Base-by-base conservation (phyloP, 2,329 filamentous ascomycete genomes). In the Nakataea oryzae region DNA sequence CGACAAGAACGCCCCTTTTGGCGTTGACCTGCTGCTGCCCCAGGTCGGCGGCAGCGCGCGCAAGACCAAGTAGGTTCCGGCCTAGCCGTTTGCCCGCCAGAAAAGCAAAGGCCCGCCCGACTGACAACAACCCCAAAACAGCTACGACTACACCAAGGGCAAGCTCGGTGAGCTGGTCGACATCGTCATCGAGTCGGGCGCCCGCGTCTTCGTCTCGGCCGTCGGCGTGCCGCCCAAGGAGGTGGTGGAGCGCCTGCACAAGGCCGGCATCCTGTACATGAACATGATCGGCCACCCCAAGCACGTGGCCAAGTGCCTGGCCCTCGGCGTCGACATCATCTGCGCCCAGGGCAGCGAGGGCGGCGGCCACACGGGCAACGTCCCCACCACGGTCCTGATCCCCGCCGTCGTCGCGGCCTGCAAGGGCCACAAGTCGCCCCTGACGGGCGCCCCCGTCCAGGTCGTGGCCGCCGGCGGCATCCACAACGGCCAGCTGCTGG, bases 261-360 rank as follows among this genome's bases (percentile, higher is more conserved):
- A 86, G 72, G 80, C 86, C 71, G 93, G 93, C 68, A 85, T 99
- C 69, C 83, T 96, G 68, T 96, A 96, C 84, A 97, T 97, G 95
- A 99, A 99, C 87, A 99, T 99, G 95, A 93, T 99, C 74, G 95
- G 95, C 68, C 95, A 99, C 83, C 93, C 95, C 73, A 99, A 99
- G 87, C 95, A 99, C 80, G 93, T 96, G 66, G 85, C 91, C 78
- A 99, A 97, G 84, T 96, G 91, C 77, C 83, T 99, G 65, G 91
- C 93, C 60, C 84, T 93, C 63, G 95, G 93, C 67, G 91, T 87
- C 69, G 95, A 99, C 77, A 89, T 99, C 71, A 97, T 99, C 80
- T 97, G 93, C 81, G 95, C 95, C 61, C 95, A 99, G 80, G 95
- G 95, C 74, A 93, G 95, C 70, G 95, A 99, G 80, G 95, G 95